Conservation (phyloP, 106 monocot species). For the Platanthera guangdongensis region DNA sequence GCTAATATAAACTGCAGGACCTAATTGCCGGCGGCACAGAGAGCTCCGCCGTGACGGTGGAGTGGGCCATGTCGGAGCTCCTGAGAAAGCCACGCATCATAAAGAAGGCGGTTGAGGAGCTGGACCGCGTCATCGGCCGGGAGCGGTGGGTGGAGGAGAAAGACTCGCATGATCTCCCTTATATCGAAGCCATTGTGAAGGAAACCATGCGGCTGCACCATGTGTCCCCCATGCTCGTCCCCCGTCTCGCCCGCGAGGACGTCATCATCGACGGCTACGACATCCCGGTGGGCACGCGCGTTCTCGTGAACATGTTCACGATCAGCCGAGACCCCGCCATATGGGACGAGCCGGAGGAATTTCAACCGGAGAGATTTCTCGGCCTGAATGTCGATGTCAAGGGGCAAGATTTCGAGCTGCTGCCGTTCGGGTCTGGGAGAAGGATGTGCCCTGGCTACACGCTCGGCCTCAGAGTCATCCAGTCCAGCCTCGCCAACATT, state of each 20-base stretch:
- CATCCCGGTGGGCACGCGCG: constrained; percentile 16
- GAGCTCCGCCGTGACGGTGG: constrained; percentile 50
- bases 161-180: constrained; percentile 34
- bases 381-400: constrained; percentile 39
- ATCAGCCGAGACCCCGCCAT: constrained; percentile 20
- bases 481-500: constrained; percentile 22
- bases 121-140: constrained; percentile 46
- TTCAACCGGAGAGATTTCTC: constrained; percentile 50
- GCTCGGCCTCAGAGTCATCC: constrained; percentile 33
- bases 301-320: constrained; percentile 29
- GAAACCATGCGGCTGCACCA: constrained; percentile 65
- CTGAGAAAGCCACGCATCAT: constrained; percentile 38
- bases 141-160: constrained; percentile 49
- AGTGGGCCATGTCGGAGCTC: constrained; percentile 64
- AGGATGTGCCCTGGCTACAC: constrained; percentile 41
- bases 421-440: constrained; percentile 39
- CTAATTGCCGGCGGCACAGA: constrained; percentile 59
- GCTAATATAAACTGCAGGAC: constrained; percentile 21
- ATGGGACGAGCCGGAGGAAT: constrained; percentile 45
- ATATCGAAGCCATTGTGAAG: constrained; percentile 46
- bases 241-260: constrained; percentile 38
- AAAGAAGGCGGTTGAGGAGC: constrained; percentile 42
- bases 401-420: constrained; percentile 41
- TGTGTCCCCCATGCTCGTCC: constrained; percentile 45
- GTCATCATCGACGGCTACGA: constrained; percentile 29